Evolutionary conservation across 257 asterid species (phyloP).

Genomic region (Solanum neorickii): DNA sequence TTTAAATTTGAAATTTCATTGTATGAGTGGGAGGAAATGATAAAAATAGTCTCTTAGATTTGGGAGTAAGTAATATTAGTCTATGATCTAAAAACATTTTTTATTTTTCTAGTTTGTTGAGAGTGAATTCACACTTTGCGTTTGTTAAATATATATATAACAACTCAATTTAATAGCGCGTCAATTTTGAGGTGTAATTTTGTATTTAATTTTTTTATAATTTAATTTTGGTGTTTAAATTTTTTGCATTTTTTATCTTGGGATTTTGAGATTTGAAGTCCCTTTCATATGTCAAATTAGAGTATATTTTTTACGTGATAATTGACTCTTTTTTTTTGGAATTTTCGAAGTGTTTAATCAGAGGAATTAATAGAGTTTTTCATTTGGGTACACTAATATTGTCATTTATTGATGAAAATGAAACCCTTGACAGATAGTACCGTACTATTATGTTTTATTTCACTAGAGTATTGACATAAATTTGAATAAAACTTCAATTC

Average conservation of each 20-base stretch:
- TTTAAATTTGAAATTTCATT: background rate
- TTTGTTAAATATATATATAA: background rate
- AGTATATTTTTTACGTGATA: background rate
- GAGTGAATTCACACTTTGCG: background rate
- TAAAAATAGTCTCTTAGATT: background rate
- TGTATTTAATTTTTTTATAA: background rate
- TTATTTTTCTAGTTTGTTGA: background rate
- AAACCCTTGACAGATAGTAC: background rate
- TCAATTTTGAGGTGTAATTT: background rate
- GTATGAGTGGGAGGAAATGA: background rate
- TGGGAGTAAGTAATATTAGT: background rate
- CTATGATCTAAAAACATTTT: background rate
- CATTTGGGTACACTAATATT: conserved; percentile 11
- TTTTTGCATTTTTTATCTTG: background rate
- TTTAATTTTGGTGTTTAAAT: background rate
- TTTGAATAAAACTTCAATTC: background rate
- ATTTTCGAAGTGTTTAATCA: background rate
- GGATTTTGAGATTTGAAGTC: background rate
- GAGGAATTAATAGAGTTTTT: background rate
- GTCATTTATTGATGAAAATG: conserved; percentile 20
- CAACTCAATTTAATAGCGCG: background rate
- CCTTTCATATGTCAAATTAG: background rate
- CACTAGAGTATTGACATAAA: background rate
- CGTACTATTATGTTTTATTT: background rate
- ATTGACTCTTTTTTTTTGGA: background rate